Evolutionary conservation across 306 rosid species (phyloP), one percentile per base, ranked within the genome.

Genomic region (Medicago ruthenica): DNA sequence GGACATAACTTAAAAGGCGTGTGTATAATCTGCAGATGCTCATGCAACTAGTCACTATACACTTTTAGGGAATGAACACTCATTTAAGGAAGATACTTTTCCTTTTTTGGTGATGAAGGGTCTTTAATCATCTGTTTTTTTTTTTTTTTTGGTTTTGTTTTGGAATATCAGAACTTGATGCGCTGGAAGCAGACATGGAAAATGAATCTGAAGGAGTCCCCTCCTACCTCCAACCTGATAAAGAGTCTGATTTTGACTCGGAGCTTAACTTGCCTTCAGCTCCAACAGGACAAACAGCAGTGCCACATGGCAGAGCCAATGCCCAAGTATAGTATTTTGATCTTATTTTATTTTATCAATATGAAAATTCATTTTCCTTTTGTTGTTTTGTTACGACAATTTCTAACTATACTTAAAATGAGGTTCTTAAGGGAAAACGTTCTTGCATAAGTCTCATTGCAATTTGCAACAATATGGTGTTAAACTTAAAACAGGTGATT

Each of bases 151-250:
- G 18, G n/a, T 50, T 40, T 24, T 3, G 13, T 44, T 71, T 73
- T 74, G 62, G 44, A 75, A 67, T 39, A 40, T 55, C 87, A 95
- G 99, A 95, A 84, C 97, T 95, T 54, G 99, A 92, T 74, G 99
- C 97, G 0, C 76, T 95, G 77, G 99, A 95, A 83, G 79, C 81
- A 18, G 99, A 95, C 86, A 95, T 95, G 98, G 97, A 96, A 82
- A 65, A 82, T 75, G 99, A 95, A 81, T 79, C 89, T 22, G 96
- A 90, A 79, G 98, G 97, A 24, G 96, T 96, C 61, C 99, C 99
- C 47, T 96, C 98, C 21, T 96, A 96, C 82, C 99, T 96, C 72
- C 99, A 92, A 78, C 99, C 98, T 27, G 99, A 95, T 70, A 89
- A 82, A 79, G 97, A 92, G 82, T 37, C 97, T n/a, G 90, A 90